Conservation (phyloP, 176 grass and related monocot genomes). For the Juncus effusus region DNA sequence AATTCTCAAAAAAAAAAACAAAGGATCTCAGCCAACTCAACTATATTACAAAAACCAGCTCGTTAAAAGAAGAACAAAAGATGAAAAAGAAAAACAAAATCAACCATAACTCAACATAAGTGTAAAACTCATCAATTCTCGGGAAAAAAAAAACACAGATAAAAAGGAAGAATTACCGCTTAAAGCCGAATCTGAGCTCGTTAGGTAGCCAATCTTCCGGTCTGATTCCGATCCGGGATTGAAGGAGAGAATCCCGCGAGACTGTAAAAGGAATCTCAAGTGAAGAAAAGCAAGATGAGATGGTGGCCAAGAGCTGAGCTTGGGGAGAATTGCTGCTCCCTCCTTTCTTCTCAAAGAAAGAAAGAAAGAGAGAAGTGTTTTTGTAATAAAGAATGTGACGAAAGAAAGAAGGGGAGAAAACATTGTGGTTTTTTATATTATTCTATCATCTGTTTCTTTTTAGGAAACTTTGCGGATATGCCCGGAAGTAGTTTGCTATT, state of each 20-base stretch:
- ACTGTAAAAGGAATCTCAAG: not conserved
- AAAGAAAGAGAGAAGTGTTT: not conserved
- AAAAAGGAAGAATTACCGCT: constrained; percentile 12
- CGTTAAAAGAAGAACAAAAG: not conserved
- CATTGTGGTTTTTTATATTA: not conserved
- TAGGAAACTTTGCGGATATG: constrained; percentile 13
- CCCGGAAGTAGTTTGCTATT: not conserved
- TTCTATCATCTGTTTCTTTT: constrained; percentile 12
- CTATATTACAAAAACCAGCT: constrained; percentile 1
- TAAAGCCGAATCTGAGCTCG: constrained; percentile 4
- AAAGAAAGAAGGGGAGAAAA: constrained; percentile 5
- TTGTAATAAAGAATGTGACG: not conserved
- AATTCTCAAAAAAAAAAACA: not conserved
- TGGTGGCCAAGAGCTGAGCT: not conserved
- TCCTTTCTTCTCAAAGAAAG: not conserved
- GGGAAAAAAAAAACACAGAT: not conserved
- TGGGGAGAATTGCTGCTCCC: not conserved
- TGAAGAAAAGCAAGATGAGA: not conserved
- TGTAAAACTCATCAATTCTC: not conserved
- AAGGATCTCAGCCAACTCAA: not conserved
- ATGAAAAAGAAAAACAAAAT: not conserved
- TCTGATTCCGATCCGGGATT: not conserved
- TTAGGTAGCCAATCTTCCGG: not conserved
- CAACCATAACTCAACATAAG: not conserved
- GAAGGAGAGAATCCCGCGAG: not conserved